These are phyloP conservation scores for Leccinum subgranulosum DNA, from an alignment of 768 basidiomycete genomes.

Conservation along the genomic window DNA sequence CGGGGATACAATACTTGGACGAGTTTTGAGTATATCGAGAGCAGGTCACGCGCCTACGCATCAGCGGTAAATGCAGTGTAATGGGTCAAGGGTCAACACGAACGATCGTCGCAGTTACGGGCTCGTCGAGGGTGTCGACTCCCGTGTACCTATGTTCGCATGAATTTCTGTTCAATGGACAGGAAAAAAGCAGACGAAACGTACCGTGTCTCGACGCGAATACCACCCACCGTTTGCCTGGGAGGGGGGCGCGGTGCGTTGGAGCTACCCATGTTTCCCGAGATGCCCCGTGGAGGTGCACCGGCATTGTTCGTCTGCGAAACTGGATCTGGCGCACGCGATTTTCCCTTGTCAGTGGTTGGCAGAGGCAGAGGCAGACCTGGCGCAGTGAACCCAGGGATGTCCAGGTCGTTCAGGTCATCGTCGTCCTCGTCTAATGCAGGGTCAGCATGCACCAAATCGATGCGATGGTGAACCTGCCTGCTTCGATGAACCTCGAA, in stretches of 20 bases:
- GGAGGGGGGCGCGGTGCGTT: conserved; percentile 40
- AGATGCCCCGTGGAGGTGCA: conserved; percentile 41
- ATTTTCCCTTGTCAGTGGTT: conserved; percentile 65
- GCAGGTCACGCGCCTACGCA: conserved; percentile 75
- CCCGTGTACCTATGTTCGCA: conserved; percentile 58
- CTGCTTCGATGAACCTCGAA: conserved; percentile 81
- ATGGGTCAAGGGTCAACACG: conserved; percentile 28
- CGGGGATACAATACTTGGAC: conserved; percentile 93
- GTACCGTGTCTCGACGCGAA: conserved; percentile 86
- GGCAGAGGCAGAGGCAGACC: conserved; percentile 48
- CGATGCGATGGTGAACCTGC: conserved; percentile 31
- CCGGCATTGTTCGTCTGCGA: conserved; percentile 38
- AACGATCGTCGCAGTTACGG: conserved; percentile 85
- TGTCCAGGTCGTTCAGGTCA: conserved; percentile 77
- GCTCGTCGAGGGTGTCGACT: conserved; percentile 88
- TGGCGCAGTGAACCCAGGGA: conserved; percentile 77
- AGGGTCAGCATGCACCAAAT: conserved; percentile 1
- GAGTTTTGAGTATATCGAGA: conserved; percentile 90
- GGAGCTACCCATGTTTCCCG: conserved; percentile 70
- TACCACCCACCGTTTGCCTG: conserved; percentile 75
- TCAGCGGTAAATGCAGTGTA: conserved; percentile 7
- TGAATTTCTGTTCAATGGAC: neutral
- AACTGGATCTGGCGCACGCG: conserved; percentile 54
- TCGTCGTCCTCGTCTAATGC: conserved; percentile 63
- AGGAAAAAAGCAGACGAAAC: conserved; percentile 14